Base-by-base conservation (phyloP, 75 land plant species). In the Cunninghamia lanceolata region DNA sequence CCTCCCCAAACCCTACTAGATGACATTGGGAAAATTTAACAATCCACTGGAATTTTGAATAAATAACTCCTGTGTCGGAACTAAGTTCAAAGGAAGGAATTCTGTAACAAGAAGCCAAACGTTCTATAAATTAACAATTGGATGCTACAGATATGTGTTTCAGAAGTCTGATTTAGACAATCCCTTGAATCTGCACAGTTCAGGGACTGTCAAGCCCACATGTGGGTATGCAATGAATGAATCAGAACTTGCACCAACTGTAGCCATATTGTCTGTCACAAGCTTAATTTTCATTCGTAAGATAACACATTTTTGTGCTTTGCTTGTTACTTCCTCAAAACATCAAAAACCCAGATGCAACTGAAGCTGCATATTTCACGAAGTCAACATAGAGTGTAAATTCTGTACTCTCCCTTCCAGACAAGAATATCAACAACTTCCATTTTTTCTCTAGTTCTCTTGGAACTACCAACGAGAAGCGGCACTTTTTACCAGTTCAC, bases 141-240 rank as follows among this genome's bases (percentile, higher is more conserved):
- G 16, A 45, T 43, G 42, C 2, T 40, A 28, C 10, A 9, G 7
- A 9, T 43, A 32, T 30, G 2, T 73, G 36, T 80, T 21, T 11
- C 46, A 45, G 34, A 43, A 40, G 6, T 15, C 34, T 45, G 17
- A 21, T 28, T 45, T n/a, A 14, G 30, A 80, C 45, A 39, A 43
- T 28, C 47, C 15, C 30, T 45, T 28, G 15, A 43, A 80, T 43
- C 46, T 80, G 30, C 32, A 80, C 11, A 34, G 3, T 80, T 45
- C 82, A 80, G 32, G n/a, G 46, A 34, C 82, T 80, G 30, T 80
- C 52, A 9, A 80, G 50, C 28, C 42, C 82, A 25, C 82, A 80
- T n/a, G 30, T n/a, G 45, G 15, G n/a, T 77, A 19, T 19, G 45
- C 45, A 77, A 77, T 21, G 45, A 25, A 43, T 3, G 9, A 80